Percentiles rank a stretch among this genome's conserved stretches.
Evolutionary conservation across 257 asterid species (phyloP).

Genomic region (Verbena officinalis): DNA sequence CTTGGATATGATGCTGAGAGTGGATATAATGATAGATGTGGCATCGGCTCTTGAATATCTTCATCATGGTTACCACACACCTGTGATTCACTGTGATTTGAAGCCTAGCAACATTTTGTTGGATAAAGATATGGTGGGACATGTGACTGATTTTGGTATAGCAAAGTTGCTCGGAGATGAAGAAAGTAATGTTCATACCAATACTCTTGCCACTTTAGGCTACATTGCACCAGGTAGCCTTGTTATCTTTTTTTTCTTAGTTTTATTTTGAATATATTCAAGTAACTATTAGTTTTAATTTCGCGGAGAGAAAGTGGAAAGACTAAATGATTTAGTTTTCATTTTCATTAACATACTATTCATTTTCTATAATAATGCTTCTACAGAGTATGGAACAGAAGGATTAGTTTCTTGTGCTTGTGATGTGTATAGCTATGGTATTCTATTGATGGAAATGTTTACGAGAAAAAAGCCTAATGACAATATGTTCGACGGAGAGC

Average conservation of each 20-base stretch:
- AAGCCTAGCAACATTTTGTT: constrained; percentile 31
- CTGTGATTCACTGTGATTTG: constrained; percentile 32
- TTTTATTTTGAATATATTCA: constrained; percentile 33
- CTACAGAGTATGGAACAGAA: too few relatives aligned
- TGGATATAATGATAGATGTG: constrained; percentile 31
- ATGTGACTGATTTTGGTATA: constrained; percentile 30
- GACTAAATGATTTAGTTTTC: too few relatives aligned
- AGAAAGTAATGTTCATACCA: constrained; percentile 23
- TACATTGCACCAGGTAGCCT: too few relatives aligned
- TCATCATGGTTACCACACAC: constrained; percentile 28
- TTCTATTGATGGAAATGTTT: constrained; percentile 30
- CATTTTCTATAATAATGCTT: constrained; percentile 24
- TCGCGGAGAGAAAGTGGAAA: too few relatives aligned
- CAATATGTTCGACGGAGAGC: constrained; percentile 23
- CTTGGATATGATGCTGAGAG: constrained; percentile 26
- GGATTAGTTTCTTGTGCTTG: constrained; percentile 27
- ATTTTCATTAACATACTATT: background rate
- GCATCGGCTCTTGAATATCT: constrained; percentile 33
- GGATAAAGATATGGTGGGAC: constrained; percentile 28
- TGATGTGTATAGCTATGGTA: constrained; percentile 33
- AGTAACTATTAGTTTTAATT: background rate
- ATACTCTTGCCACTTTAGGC: too few relatives aligned
- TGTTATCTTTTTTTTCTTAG: too few relatives aligned
- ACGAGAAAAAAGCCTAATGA: constrained; percentile 24
- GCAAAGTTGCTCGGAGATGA: constrained; percentile 26